Evolutionary conservation across 2,329 filamentous ascomycete genomes (phyloP).

Genomic region (Chrysoporthe cubensis): DNA sequence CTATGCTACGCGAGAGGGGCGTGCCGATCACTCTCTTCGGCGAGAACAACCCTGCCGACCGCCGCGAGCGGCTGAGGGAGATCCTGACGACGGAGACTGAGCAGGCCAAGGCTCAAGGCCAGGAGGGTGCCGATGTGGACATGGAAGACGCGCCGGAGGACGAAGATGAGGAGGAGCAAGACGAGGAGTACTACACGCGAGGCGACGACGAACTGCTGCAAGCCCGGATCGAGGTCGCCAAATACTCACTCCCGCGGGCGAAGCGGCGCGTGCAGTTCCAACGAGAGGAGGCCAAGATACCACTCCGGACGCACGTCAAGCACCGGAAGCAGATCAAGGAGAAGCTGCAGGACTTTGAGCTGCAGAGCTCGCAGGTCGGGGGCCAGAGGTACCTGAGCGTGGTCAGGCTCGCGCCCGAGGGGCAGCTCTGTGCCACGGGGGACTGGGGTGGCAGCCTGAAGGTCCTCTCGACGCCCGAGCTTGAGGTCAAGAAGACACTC

Average conservation of each 20-base stretch:
- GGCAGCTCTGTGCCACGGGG: constrained; percentile 81
- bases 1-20: constrained; percentile 80
- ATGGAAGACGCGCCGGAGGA: constrained; percentile 64
- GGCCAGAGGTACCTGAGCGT: constrained; percentile 91
- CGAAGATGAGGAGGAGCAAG: constrained; percentile 71
- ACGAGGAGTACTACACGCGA: constrained; percentile 94
- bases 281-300: constrained; percentile 79
- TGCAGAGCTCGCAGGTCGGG: constrained; percentile 91
- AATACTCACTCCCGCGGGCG: constrained; percentile 81
- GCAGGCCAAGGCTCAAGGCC: constrained; percentile 50
- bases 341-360: constrained; percentile 77
- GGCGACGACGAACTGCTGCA: constrained; percentile 75
- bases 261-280: constrained; percentile 77
- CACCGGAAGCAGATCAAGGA: constrained; percentile 90
- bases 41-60: constrained; percentile 76
- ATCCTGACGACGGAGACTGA: constrained; percentile 76
- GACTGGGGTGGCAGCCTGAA: constrained; percentile 93
- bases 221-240: constrained; percentile 78
- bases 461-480: constrained; percentile 78
- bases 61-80: constrained; percentile 84
- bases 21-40: constrained; percentile 95
- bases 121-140: constrained; percentile 59
- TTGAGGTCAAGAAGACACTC: constrained; percentile 75
- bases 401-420: constrained; percentile 85
- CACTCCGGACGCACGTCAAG: constrained; percentile 87